Percentiles rank a stretch among this genome's conserved stretches.
These are phyloP conservation scores for Wallacemonas rigidus DNA, from an alignment of 208 protist genomes.

Conservation along the genomic window DNA sequence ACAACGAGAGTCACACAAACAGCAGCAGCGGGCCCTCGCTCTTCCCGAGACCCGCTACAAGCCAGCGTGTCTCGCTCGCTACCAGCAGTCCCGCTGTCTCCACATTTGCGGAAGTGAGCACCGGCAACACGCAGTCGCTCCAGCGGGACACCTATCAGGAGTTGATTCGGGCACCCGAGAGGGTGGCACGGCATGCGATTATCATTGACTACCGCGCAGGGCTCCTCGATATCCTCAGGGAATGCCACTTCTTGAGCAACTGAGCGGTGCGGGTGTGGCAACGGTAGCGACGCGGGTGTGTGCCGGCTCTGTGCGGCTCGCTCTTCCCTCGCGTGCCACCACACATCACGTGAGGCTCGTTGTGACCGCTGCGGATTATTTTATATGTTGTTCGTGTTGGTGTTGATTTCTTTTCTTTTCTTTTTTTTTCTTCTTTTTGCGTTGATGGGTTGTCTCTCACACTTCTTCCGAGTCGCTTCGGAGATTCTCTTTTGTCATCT, in stretches of 20 bases:
- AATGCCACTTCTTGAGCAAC: conserved; percentile 9
- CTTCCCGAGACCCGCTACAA: not conserved
- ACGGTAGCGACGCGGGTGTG: no score
- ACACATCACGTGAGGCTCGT: no score
- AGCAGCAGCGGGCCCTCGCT: not conserved
- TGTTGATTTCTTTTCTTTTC: conserved; percentile 18
- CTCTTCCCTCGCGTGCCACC: no score
- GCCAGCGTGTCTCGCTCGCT: not conserved
- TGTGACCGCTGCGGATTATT: no score
- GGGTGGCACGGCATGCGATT: conserved; percentile 6
- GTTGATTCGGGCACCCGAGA: conserved; percentile 1
- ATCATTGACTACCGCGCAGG: conserved; percentile 14
- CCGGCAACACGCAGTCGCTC: not conserved
- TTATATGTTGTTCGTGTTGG: not conserved
- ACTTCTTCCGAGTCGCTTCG: not conserved
- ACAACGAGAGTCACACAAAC: no score
- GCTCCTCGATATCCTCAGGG: conserved; percentile 14
- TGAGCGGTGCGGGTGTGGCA: not conserved
- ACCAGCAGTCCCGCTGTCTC: not conserved
- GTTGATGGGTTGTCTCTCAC: not conserved
- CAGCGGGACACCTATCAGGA: conserved; percentile 4
- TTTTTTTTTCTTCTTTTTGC: conserved; percentile 26
- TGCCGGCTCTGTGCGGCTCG: no score
- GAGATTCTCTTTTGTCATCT: conserved; percentile 7
- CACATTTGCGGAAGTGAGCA: not conserved